Evolutionary conservation across 495 filamentous ascomycete genomes (phyloP).

Genomic region (Podospora pseudocomata): DNA sequence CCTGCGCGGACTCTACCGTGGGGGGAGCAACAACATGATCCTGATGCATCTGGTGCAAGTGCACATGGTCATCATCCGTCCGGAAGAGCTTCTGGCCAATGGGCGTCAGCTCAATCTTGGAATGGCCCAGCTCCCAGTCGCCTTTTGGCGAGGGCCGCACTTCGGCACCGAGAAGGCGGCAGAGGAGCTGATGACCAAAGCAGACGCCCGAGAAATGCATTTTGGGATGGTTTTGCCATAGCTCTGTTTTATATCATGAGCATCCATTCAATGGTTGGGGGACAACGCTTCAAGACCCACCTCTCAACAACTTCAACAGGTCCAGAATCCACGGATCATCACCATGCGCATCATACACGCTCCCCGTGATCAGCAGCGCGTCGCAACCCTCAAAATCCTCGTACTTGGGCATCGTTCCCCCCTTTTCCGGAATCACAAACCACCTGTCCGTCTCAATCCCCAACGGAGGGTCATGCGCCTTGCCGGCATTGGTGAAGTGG

Average conservation of each 20-base stretch:
- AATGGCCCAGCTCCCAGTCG: slow-evolving; percentile 77
- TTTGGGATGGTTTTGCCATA: slow-evolving; percentile 36
- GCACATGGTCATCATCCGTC: slow-evolving; percentile 44
- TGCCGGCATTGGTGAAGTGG: slow-evolving; percentile 29
- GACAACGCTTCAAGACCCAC: slow-evolving; percentile 8
- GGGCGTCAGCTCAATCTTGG: slow-evolving; percentile 59
- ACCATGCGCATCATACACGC: slow-evolving; percentile 49
- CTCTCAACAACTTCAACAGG: slow-evolving; percentile 26
- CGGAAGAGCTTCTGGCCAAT: slow-evolving; percentile 70
- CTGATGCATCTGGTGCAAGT: slow-evolving; percentile 78
- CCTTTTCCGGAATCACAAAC: slow-evolving; percentile 32
- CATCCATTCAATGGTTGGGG: background rate
- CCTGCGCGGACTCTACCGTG: slow-evolving; percentile 32
- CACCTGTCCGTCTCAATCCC: slow-evolving; percentile 26
- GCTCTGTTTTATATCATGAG: slow-evolving; percentile 8
- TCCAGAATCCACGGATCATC: slow-evolving; percentile 66
- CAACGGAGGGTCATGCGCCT: slow-evolving; percentile 30
- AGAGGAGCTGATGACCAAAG: slow-evolving; percentile 84
- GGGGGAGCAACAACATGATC: slow-evolving; percentile 62
- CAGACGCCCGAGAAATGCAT: slow-evolving; percentile 69
- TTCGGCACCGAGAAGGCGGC: slow-evolving; percentile 63
- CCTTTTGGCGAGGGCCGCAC: slow-evolving; percentile 53
- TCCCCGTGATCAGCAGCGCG: slow-evolving; percentile 72
- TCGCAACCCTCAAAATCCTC: slow-evolving; percentile 36
- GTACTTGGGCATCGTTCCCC: slow-evolving; percentile 25